Percentiles rank a stretch among this genome's conserved stretches.
These are phyloP conservation scores for Neofusicoccum cordaticola DNA, from an alignment of 2,329 filamentous ascomycete genomes.

Conservation along the genomic window DNA sequence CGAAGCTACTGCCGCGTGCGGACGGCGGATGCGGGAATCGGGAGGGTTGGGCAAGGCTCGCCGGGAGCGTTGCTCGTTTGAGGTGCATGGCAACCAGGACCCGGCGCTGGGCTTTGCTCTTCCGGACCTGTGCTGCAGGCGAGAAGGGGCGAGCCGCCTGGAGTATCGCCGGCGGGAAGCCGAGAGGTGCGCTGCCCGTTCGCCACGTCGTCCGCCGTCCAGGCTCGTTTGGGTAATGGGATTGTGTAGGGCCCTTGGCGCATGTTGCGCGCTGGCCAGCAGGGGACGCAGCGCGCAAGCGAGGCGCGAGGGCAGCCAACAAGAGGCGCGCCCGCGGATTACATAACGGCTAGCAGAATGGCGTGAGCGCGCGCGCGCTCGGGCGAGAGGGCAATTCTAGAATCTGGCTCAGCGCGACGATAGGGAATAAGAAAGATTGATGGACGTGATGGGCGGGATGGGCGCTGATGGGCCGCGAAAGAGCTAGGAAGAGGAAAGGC, in stretches of 20 bases:
- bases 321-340: background rate
- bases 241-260: constrained; percentile 14
- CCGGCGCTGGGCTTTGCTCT: constrained; percentile 10
- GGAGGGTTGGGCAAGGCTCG: constrained; percentile 5
- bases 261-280: constrained; percentile 8
- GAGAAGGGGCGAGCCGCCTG: constrained; percentile 11
- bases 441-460: constrained; percentile 12
- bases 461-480: constrained; percentile 11
- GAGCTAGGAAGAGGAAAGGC: constrained; percentile 14
- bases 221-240: constrained; percentile 14
- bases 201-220: constrained; percentile 12
- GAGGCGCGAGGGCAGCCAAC: constrained; percentile 2
- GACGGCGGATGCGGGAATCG: constrained; percentile 2
- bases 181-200: constrained; percentile 8
- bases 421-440: constrained; percentile 8
- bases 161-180: constrained; percentile 13
- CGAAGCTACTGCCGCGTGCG: background rate
- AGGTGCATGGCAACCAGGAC: background rate
- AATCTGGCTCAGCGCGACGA: constrained; percentile 1
- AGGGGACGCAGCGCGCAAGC: background rate
- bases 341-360: constrained; percentile 10
- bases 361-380: constrained; percentile 13
- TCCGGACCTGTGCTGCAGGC: constrained; percentile 12
- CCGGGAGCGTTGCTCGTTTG: constrained; percentile 13
- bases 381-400: constrained; percentile 12